phyloP scores from a whole-genome alignment of 2,329 filamentous ascomycete species.

The Aspergillus glaucus region DNA sequence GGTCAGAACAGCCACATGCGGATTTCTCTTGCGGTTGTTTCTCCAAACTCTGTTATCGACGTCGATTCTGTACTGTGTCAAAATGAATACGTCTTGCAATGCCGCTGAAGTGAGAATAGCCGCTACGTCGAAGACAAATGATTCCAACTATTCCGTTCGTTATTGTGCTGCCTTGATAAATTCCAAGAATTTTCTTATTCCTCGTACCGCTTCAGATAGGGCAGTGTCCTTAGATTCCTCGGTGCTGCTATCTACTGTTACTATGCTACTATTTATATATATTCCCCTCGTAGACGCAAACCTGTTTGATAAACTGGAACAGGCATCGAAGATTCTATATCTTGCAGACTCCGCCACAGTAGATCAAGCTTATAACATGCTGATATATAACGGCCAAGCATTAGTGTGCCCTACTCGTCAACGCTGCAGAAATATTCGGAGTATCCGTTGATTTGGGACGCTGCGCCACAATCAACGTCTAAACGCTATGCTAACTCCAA shows the following conservation, averaged over 20 bases:
- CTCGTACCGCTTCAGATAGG: not conserved
- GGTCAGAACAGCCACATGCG: not conserved
- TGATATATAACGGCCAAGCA: not conserved
- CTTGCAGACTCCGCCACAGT: slow-evolving; percentile 1
- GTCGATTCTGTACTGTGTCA: not conserved
- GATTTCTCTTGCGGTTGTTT: not conserved
- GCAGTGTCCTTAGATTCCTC: not conserved
- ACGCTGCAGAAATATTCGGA: not conserved
- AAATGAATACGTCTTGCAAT: not conserved
- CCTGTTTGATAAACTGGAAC: not conserved
- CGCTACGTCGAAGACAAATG: not conserved
- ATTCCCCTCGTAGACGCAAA: too few species aligned
- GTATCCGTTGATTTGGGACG: not conserved
- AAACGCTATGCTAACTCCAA: not conserved
- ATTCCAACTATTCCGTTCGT: not conserved
- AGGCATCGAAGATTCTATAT: not conserved
- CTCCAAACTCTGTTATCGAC: not conserved
- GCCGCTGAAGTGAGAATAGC: not conserved
- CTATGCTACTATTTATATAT: not conserved
- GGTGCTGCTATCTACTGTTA: not conserved
- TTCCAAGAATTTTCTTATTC: not conserved
- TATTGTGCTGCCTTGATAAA: not conserved
- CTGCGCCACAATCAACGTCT: not conserved
- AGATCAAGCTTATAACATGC: not conserved
- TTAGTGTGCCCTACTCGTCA: not conserved